Evolutionary conservation across 176 grass and related monocot genomes (phyloP).

Genomic region (Urochloa ruziziensis): DNA sequence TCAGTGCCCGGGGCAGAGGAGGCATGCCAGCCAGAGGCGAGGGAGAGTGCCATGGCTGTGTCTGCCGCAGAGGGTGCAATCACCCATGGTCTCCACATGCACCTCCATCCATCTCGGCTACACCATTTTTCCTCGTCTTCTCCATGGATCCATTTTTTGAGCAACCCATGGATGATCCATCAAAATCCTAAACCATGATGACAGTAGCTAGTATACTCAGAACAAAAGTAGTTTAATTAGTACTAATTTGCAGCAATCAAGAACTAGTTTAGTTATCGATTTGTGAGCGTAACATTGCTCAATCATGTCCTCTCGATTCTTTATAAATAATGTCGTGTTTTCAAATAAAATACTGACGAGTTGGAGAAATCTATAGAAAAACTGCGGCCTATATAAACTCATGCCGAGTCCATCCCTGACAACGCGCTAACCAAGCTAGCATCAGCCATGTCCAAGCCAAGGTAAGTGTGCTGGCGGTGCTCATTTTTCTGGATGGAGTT

Average conservation of each 20-base stretch:
- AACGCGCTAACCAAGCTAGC: not conserved
- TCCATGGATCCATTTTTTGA: not conserved
- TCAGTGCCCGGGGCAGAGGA: not conserved
- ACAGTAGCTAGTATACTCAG: not conserved
- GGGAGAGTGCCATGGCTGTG: not conserved
- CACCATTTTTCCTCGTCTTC: not conserved
- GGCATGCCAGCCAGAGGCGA: conserved; percentile 3
- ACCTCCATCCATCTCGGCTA: not conserved
- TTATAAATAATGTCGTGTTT: no score
- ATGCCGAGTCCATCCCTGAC: not conserved
- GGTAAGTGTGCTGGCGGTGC: conserved; percentile 15
- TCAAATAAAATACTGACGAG: conserved; percentile 9
- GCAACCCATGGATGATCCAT: not conserved
- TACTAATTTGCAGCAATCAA: not conserved
- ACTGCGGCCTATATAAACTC: conserved; percentile 8
- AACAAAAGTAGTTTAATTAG: not conserved
- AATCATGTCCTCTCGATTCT: conserved; percentile 23
- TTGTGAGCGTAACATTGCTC: not conserved
- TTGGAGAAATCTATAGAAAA: not conserved
- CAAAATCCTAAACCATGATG: not conserved
- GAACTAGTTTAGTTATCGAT: not conserved
- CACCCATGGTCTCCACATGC: conserved; percentile 33
- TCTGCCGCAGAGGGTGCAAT: not conserved
- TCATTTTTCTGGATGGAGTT: not conserved
- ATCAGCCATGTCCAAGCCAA: conserved; percentile 40